Base-by-base conservation (phyloP, 257 asterid species). In the Primulina eburnea region DNA sequence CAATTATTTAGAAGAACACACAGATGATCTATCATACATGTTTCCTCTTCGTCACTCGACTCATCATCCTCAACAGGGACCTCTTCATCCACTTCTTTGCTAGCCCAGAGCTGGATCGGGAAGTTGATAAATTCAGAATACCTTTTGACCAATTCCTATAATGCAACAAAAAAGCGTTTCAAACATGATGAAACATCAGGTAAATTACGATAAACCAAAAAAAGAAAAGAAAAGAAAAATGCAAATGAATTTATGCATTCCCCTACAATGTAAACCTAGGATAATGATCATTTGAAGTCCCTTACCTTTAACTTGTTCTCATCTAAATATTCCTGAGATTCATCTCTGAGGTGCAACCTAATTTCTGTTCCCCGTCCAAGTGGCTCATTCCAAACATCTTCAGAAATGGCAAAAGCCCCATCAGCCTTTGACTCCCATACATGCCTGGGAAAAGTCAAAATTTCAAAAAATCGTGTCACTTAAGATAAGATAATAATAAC, bases 401-500 rank as follows among this genome's bases (percentile, higher is more conserved):
- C 96, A 60, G 96, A 89, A 68, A 92, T 82, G 34, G 98, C 96
- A 76, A 92, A 92, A 58, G 96, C 92, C 33, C 98, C 96, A 81
- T 89, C 98, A 71, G 98, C 98, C 80, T 86, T 92, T 47, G 98
- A 92, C 81, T 92, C 98, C 98, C 98, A 92, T 5, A 92, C 89
- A 59, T 89, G 71, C 89, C 98, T 92, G 86, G 35, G 75, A 57
- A 35, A 35, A 68, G 50, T 29, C 67, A 73, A 17, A 78, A 4
- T 55, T 72, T 63, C 32, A 4, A 70, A 64, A n/a, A 70, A 55
- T 65, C n/a, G 68, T 62, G 32, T 63, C 0, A 60, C 70, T 74
- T 60, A 21, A 20, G 29, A 16, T 26, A 62, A 37, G 29, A 75
- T 64, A 18, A n/a, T 32, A 26, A 75, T 64, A 33, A 37, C 59